These are phyloP conservation scores for Alternaria panax DNA, from an alignment of 2,329 filamentous ascomycete species.

Conservation along the genomic window DNA sequence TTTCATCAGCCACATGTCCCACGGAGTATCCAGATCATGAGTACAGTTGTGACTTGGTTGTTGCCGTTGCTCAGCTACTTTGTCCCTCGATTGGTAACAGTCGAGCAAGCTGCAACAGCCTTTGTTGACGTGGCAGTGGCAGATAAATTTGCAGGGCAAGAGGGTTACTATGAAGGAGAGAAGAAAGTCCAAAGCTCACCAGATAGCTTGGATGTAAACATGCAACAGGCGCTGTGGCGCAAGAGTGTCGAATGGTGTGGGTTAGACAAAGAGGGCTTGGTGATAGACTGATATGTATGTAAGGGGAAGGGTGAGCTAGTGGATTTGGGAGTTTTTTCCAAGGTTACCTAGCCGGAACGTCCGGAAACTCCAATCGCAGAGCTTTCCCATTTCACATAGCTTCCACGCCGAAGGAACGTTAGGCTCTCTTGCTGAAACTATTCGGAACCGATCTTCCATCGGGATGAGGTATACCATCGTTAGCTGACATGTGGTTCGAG, in stretches of 20 bases:
- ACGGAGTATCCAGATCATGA: constrained; percentile 26
- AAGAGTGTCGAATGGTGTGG: constrained; percentile 46
- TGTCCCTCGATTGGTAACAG: constrained; percentile 43
- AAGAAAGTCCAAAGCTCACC: constrained; percentile 41
- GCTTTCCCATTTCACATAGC: not conserved
- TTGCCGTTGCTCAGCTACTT: constrained; percentile 35
- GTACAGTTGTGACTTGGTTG: constrained; percentile 38
- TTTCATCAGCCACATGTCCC: constrained; percentile 46
- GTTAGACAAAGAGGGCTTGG: constrained; percentile 14
- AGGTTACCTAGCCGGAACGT: not conserved
- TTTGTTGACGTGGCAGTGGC: constrained; percentile 39
- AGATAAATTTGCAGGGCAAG: constrained; percentile 36
- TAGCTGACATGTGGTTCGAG: not conserved
- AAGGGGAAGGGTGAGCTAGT: not conserved
- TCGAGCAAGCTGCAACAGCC: constrained; percentile 40
- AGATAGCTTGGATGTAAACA: constrained; percentile 39
- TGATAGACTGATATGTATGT: constrained; percentile 16
- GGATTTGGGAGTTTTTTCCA: not conserved
- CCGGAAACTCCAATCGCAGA: not conserved
- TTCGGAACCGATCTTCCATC: not conserved
- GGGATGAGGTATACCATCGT: not conserved
- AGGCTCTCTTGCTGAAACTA: not conserved
- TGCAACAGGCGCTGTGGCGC: constrained; percentile 46
- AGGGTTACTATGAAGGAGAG: constrained; percentile 47
- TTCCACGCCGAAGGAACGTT: not conserved